Evolutionary conservation across 2,329 filamentous ascomycete species (phyloP).

Genomic region (Periconia digitata): DNA sequence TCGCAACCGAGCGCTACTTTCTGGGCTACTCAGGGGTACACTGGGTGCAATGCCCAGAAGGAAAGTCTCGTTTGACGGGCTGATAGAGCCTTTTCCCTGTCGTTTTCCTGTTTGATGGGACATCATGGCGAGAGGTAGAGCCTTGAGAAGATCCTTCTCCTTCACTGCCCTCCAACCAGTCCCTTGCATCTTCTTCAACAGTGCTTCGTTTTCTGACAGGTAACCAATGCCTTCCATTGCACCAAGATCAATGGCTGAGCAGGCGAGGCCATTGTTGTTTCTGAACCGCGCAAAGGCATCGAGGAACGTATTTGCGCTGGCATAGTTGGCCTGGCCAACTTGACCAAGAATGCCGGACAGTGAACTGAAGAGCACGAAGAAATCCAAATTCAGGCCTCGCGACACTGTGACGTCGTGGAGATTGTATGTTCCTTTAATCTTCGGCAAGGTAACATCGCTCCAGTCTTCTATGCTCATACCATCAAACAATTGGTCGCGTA

Average conservation of each 20-base stretch:
- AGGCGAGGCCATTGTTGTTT: constrained; percentile 29
- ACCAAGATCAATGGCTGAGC: constrained; percentile 54
- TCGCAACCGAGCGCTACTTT: constrained; percentile 18
- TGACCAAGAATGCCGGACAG: constrained; percentile 25
- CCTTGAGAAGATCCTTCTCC: neutral
- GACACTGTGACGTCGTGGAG: constrained; percentile 17
- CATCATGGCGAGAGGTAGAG: neutral
- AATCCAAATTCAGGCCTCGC: constrained; percentile 15
- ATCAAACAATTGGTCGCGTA: constrained; percentile 10
- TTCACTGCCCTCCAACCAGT: neutral
- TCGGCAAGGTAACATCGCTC: constrained; percentile 10
- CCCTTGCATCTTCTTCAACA: constrained; percentile 4
- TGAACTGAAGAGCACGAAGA: constrained; percentile 35
- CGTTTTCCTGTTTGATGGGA: neutral
- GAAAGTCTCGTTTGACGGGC: neutral
- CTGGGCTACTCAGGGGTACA: constrained; percentile 13
- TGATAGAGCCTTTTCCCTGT: neutral
- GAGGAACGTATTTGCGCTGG: constrained; percentile 46
- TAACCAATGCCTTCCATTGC: constrained; percentile 48
- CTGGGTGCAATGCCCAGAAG: neutral
- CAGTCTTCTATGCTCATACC: constrained; percentile 16
- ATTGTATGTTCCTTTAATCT: constrained; percentile 25
- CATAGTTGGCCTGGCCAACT: constrained; percentile 49
- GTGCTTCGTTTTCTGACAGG: constrained; percentile 21
- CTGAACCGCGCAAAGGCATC: constrained; percentile 25